Percentiles rank a stretch among this genome's conserved stretches.
Evolutionary conservation across 2,329 filamentous ascomycete species (phyloP).

Genomic region (Ophiocordyceps unilateralis): DNA sequence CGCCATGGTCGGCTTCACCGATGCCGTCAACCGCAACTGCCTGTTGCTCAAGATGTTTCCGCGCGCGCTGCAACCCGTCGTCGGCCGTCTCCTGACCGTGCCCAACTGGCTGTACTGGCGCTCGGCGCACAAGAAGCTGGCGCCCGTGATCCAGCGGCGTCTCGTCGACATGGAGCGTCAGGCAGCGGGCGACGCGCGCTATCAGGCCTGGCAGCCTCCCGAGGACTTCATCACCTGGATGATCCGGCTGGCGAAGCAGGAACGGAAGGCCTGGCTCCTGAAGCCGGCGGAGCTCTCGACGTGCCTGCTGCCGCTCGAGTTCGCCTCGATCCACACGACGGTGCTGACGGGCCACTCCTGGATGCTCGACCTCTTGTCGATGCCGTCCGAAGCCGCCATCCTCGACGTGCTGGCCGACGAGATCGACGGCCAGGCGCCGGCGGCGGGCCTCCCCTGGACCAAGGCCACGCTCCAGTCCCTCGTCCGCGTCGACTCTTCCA

Average conservation of each 20-base stretch:
- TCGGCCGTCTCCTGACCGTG: constrained; percentile 26
- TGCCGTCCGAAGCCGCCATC: constrained; percentile 15
- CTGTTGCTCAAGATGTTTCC: constrained; percentile 29
- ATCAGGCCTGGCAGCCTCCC: constrained; percentile 18
- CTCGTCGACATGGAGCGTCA: constrained; percentile 23
- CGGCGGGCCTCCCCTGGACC: constrained; percentile 23
- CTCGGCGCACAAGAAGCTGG: constrained; percentile 18
- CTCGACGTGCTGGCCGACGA: constrained; percentile 26
- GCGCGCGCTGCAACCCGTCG: constrained; percentile 27
- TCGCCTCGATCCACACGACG: constrained; percentile 42
- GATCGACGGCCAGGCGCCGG: constrained; percentile 10
- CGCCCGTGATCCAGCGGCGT: constrained; percentile 32
- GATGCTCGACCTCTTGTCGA: constrained; percentile 27
- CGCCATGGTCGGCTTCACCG: constrained; percentile 30
- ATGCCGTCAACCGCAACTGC: constrained; percentile 27
- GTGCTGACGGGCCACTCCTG: constrained; percentile 30
- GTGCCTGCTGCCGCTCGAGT: constrained; percentile 36
- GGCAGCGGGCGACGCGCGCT: too few species aligned
- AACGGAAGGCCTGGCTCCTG: constrained; percentile 24
- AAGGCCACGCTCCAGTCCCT: constrained; percentile 25
- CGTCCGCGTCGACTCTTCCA: constrained; percentile 29
- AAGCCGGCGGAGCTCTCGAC: constrained; percentile 29
- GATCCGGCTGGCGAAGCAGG: constrained; percentile 30
- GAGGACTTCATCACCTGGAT: constrained; percentile 42
- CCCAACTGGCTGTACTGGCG: constrained; percentile 30